Base-by-base conservation (phyloP, 768 basidiomycete species). In the Chalciporus piperatus region DNA sequence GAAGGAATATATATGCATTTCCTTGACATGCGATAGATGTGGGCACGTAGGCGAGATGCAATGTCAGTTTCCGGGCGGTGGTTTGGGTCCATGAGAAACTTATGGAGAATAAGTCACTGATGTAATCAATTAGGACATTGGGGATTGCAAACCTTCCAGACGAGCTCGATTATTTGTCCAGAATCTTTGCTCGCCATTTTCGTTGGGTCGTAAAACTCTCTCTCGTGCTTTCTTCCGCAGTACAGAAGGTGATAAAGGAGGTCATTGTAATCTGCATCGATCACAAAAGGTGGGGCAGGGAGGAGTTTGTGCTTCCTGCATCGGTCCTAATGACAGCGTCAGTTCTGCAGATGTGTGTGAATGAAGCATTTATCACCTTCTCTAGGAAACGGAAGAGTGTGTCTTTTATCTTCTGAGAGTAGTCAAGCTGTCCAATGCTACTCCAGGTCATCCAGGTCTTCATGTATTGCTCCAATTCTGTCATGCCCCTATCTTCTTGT, bases 11-110 rank as follows among this genome's bases (percentile, higher is more conserved):
- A 53, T 16, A 53, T 57, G 4, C 54, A 67, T 37, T 68, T 67
- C 41, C 65, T 65, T 25, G 68, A 53, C 56, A 69, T 54, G 30
- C 68, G 65, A 14, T 66, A 62, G 30, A 66, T 57, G 30, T 43
- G 47, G 32, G 60, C 54, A 39, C 47, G 58, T 28, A 65, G 51
- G 19, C 51, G 66, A 46, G 35, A 51, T 16, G 1, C 8, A 4
- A 57, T 41, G 4, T 52, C 41, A 6, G 0, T 13, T 4, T 50
- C 23, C n/a, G n/a, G n/a, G n/a, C 19, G 41, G 42, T 19, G 1
- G 1, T 17, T 41, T 20, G n/a, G n/a, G 22, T 43, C 19, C 50
- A 9, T 13, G 38, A 30, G 30, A 12, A 30, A 30, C 30, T 30
- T 30, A 12, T 5, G 30, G 9, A 30, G 12, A 30, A 30, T 30